Percentiles rank a stretch among this genome's conserved stretches.
phyloP scores from a whole-genome alignment of 2,329 filamentous ascomycete species.

The Fusarium sp. region DNA sequence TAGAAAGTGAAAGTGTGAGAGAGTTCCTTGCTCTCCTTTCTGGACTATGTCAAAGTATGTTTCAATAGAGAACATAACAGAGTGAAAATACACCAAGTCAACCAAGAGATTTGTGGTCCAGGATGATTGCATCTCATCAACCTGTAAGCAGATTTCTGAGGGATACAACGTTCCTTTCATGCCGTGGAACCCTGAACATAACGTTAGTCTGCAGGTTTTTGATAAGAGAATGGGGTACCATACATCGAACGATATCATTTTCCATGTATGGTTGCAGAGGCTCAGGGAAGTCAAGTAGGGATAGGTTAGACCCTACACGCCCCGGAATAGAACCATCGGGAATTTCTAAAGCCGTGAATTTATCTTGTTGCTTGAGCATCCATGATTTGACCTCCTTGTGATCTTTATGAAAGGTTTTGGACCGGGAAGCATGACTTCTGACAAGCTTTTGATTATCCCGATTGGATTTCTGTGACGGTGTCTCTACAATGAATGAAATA shows the following conservation, averaged over 20 bases:
- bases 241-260: slow-evolving; percentile 32
- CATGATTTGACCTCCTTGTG: slow-evolving; percentile 20
- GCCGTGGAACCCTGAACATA: slow-evolving; percentile 7
- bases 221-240: rapidly evolving
- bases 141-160: slow-evolving; percentile 36
- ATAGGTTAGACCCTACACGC: slow-evolving; percentile 34
- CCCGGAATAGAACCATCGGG: slow-evolving; percentile 21
- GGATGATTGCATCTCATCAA: slow-evolving; percentile 23
- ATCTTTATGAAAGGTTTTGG: neutral
- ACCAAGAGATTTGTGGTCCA: slow-evolving; percentile 38
- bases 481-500: slow-evolving; percentile 27
- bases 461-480: neutral
- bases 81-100: slow-evolving; percentile 41
- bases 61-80: slow-evolving; percentile 31
- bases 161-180: slow-evolving; percentile 39
- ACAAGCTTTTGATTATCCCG: slow-evolving; percentile 9
- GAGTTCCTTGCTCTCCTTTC: neutral
- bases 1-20: slow-evolving; percentile 40
- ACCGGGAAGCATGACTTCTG: slow-evolving; percentile 28
- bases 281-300: slow-evolving; percentile 43
- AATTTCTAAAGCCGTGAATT: neutral
- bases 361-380: slow-evolving; percentile 21
- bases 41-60: slow-evolving; percentile 25
- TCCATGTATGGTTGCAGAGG: slow-evolving; percentile 40
- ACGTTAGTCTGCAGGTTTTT: neutral